phyloP scores from a whole-genome alignment of 164 flowering plant genomes.

The Macadamia tetraphylla region DNA sequence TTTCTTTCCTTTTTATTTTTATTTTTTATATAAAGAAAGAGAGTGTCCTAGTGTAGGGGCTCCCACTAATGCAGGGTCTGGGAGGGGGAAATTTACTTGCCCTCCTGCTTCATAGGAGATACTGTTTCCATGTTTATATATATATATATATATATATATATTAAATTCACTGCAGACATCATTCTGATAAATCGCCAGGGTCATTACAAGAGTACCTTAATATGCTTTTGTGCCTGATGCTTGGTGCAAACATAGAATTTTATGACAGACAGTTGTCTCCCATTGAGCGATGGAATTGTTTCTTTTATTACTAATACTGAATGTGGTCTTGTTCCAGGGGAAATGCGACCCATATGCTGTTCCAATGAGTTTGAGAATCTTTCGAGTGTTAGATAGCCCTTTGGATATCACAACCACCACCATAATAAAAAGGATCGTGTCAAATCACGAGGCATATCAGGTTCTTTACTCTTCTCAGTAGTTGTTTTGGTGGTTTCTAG shows the following conservation, averaged over 20 bases:
- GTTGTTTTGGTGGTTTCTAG: neutral
- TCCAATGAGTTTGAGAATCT: constrained; percentile 79
- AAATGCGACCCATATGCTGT: constrained; percentile 64
- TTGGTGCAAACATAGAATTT: neutral
- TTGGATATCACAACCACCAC: constrained; percentile 85
- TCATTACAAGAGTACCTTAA: too few relatives aligned
- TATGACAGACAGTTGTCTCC: neutral
- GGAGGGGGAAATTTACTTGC: too few relatives aligned
- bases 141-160: too few relatives aligned
- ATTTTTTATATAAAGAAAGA: too few relatives aligned
- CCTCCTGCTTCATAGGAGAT: too few relatives aligned
- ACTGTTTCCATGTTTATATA: too few relatives aligned
- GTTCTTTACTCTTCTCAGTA: constrained; percentile 20
- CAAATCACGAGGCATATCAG: constrained; percentile 96
- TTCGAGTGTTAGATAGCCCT: constrained; percentile 68
- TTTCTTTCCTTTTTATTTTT: too few relatives aligned
- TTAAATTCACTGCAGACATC: too few relatives aligned
- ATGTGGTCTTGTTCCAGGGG: constrained; percentile 38
- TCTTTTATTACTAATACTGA: constrained; percentile 6
- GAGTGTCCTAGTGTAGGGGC: too few relatives aligned
- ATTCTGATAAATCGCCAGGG: too few relatives aligned
- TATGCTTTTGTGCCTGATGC: too few relatives aligned
- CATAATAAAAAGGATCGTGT: constrained; percentile 79
- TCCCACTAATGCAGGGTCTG: too few relatives aligned
- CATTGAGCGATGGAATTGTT: neutral